Evolutionary conservation across 805 yeast species (phyloP).

Genomic region (Tetrapisispora nanseiensis): DNA sequence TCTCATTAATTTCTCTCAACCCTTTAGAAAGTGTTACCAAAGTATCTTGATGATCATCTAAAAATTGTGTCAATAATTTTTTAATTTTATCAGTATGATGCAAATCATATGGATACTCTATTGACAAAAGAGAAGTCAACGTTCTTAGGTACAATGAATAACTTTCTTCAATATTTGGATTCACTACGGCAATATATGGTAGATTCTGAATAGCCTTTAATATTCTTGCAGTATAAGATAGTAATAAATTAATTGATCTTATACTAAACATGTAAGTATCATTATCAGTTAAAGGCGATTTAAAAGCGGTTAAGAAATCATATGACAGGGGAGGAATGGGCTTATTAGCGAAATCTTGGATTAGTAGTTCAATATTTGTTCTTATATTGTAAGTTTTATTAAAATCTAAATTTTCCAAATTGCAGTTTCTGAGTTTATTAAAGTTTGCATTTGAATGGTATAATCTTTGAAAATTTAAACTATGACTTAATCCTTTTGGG

Average conservation of each 20-base stretch:
- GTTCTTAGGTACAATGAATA: slow-evolving; percentile 67
- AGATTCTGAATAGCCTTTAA: slow-evolving; percentile 58
- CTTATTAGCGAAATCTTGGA: slow-evolving; percentile 44
- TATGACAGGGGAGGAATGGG: slow-evolving; percentile 46
- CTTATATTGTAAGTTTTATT: slow-evolving; percentile 47
- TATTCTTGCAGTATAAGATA: slow-evolving; percentile 61
- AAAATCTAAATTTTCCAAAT: slow-evolving; percentile 24
- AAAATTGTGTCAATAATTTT: slow-evolving; percentile 44
- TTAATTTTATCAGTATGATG: slow-evolving; percentile 49
- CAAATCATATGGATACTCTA: slow-evolving; percentile 36
- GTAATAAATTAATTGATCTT: slow-evolving; percentile 46
- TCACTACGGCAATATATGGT: slow-evolving; percentile 77
- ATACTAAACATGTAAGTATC: slow-evolving; percentile 35
- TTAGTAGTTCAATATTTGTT: slow-evolving; percentile 48
- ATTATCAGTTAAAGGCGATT: slow-evolving; percentile 23
- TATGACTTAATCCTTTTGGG: too few species aligned
- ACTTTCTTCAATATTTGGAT: slow-evolving; percentile 75
- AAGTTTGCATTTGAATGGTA: not conserved
- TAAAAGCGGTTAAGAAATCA: slow-evolving; percentile 39
- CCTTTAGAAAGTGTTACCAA: slow-evolving; percentile 77
- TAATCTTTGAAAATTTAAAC: too few species aligned
- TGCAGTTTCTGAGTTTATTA: not conserved
- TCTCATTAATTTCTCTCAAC: slow-evolving; percentile 36
- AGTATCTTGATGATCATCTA: slow-evolving; percentile 76
- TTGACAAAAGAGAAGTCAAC: slow-evolving; percentile 40